Evolutionary conservation across 225 moss, liverwort and hornwort genomes (phyloP).

Genomic region (Bryoerythrophyllum caledonicum): DNA sequence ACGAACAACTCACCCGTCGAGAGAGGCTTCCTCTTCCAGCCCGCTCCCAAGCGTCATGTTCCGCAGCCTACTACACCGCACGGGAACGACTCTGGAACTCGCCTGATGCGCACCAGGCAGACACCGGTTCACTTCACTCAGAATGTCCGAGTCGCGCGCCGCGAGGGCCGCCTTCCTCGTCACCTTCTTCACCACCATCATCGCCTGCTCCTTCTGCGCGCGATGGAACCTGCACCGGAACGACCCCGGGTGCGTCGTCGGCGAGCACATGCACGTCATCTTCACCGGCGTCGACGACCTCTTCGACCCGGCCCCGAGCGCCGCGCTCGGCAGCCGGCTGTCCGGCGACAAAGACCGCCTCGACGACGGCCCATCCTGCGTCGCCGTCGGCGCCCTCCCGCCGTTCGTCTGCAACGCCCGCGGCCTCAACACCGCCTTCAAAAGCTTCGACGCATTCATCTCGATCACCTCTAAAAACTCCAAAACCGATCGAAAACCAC

Average conservation of each 20-base stretch:
- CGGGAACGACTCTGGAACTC: conserved; percentile 1
- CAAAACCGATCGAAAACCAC: too few species aligned
- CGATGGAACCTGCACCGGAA: conserved; percentile 58
- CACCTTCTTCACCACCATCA: conserved; percentile 10
- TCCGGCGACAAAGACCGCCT: conserved; percentile 47
- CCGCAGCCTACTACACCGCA: conserved; percentile 43
- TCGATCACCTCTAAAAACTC: neutral
- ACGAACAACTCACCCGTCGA: conserved; percentile 16
- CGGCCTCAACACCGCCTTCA: conserved; percentile 83
- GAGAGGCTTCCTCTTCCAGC: conserved; percentile 35
- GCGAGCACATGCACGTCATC: conserved; percentile 66
- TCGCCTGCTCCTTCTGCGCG: conserved; percentile 37
- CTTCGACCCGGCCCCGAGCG: conserved; percentile 9
- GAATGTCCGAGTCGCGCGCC: conserved; percentile 25
- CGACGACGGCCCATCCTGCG: conserved; percentile 35
- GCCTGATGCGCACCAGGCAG: conserved; percentile 33
- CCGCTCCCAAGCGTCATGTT: conserved; percentile 43
- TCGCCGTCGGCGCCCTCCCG: conserved; percentile 20
- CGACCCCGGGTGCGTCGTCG: conserved; percentile 55
- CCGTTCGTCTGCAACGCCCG: conserved; percentile 42
- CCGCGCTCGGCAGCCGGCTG: conserved; percentile 37
- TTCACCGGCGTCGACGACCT: conserved; percentile 49
- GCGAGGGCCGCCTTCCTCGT: neutral
- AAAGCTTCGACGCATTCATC: conserved; percentile 90
- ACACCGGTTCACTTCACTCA: conserved; percentile 43